These are phyloP conservation scores for Cynara cardunculus DNA, from an alignment of 129 eudicot genomes.

Conservation along the genomic window DNA sequence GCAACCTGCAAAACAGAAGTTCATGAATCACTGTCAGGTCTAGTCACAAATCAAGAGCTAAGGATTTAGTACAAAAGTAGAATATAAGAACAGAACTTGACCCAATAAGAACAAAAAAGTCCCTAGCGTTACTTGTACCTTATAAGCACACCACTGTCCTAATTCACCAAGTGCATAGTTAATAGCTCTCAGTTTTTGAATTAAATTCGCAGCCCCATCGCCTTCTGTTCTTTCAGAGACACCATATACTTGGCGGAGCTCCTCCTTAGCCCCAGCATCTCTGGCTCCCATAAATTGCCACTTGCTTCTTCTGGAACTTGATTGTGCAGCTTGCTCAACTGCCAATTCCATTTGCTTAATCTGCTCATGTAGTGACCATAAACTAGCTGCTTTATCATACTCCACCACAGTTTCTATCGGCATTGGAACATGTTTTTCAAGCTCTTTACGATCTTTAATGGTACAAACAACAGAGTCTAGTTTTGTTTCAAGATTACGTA, in stretches of 20 bases:
- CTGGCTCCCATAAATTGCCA: constrained; percentile 99
- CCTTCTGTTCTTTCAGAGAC: constrained; percentile 99
- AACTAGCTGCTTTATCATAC: constrained; percentile 90
- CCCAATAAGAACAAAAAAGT: background rate
- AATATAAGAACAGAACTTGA: background rate
- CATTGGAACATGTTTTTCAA: constrained; percentile 95
- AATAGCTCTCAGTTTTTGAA: constrained; percentile 91
- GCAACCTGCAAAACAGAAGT: constrained; percentile 68
- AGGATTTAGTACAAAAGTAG: background rate
- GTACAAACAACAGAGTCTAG: constrained; percentile 92
- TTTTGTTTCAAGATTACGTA: constrained; percentile 94
- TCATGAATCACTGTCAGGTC: background rate
- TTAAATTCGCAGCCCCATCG: constrained; percentile 95
- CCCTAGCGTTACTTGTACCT: constrained; percentile 44
- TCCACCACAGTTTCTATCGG: constrained; percentile 95
- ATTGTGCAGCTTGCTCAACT: constrained; percentile 92
- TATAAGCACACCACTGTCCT: constrained; percentile 99
- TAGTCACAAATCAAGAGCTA: background rate
- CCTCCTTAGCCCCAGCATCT: constrained; percentile 98
- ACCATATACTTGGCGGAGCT: constrained; percentile 95
- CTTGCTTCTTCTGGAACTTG: constrained; percentile 89
- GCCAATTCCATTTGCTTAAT: constrained; percentile 88
- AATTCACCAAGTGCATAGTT: constrained; percentile 98
- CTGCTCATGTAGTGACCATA: constrained; percentile 93
- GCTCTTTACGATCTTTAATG: constrained; percentile 91